These are phyloP conservation scores for Suillus tomentosus DNA, from an alignment of 768 basidiomycete genomes.

Conservation along the genomic window DNA sequence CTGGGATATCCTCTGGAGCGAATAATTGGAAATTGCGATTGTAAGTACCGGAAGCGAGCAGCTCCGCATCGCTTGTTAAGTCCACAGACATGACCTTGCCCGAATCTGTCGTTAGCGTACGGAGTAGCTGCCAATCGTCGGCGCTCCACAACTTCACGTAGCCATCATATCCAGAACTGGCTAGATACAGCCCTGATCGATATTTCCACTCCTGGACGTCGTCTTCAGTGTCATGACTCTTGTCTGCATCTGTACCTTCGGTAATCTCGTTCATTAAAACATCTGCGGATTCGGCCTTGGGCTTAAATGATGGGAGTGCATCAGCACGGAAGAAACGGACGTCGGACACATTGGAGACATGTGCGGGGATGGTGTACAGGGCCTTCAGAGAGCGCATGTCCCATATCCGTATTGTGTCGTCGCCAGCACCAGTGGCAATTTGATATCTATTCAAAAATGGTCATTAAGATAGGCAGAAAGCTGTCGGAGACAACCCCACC, in stretches of 20 bases:
- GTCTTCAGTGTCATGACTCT: slow-evolving; percentile 28
- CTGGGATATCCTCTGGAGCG: slow-evolving; percentile 65
- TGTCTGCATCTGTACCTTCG: slow-evolving; percentile 31
- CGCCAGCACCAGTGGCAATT: slow-evolving; percentile 94
- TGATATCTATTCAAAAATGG: slow-evolving; percentile 69
- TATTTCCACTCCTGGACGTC: slow-evolving; percentile 71
- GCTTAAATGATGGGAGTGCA: slow-evolving; percentile 47
- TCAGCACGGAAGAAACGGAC: slow-evolving; percentile 88
- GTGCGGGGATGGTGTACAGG: slow-evolving; percentile 95
- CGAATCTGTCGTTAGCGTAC: slow-evolving; percentile 87
- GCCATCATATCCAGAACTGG: slow-evolving; percentile 92
- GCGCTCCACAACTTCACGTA: slow-evolving; percentile 96
- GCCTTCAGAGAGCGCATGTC: slow-evolving; percentile 92
- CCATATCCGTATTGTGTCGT: slow-evolving; percentile 99
- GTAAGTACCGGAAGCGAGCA: slow-evolving; percentile 89
- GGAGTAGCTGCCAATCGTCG: slow-evolving; percentile 95
- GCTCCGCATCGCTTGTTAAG: slow-evolving; percentile 76
- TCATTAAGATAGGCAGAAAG: background rate
- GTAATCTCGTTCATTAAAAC: slow-evolving; percentile 53
- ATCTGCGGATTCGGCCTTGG: slow-evolving; percentile 39
- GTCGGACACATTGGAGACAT: slow-evolving; percentile 93
- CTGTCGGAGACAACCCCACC: slow-evolving; percentile 51
- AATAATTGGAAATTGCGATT: slow-evolving; percentile 95
- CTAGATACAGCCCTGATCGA: slow-evolving; percentile 89
- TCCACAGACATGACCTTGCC: slow-evolving; percentile 99